A percentile compares a stretch with the other conserved stretches of the same genome.
These are phyloP conservation scores for Tylopilus felleus DNA, from an alignment of 768 basidiomycete genomes.

Conservation along the genomic window DNA sequence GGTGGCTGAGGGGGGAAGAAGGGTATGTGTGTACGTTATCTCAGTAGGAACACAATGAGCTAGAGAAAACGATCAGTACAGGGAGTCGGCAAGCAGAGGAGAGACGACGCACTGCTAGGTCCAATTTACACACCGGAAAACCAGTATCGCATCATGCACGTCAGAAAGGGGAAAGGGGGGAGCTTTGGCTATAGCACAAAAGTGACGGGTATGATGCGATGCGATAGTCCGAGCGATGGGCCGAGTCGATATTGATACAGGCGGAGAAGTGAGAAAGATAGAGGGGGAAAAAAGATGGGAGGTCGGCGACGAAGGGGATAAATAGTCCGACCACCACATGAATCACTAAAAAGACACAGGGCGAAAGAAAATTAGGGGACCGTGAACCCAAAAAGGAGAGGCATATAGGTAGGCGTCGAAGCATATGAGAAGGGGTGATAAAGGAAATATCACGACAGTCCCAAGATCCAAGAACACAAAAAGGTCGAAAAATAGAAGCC, in stretches of 20 bases:
- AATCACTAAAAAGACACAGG: conserved; percentile 29
- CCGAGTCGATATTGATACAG: conserved; percentile 35
- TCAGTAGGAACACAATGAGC: conserved; percentile 27
- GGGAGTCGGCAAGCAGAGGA: neutral
- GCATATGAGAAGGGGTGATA: conserved; percentile 15
- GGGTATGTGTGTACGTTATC: conserved; percentile 31
- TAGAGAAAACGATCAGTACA: conserved; percentile 12
- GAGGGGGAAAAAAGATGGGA: neutral
- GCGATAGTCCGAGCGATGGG: conserved; percentile 31
- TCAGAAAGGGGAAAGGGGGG: conserved; percentile 1
- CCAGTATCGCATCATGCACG: conserved; percentile 34
- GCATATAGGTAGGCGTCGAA: conserved; percentile 17
- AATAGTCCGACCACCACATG: conserved; percentile 18
- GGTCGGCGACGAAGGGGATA: conserved; percentile 12
- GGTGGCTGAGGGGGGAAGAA: neutral
- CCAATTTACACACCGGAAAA: conserved; percentile 30
- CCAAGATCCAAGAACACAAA: conserved; percentile 44
- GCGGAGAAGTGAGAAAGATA: neutral
- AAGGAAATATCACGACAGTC: conserved; percentile 28
- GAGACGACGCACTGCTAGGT: conserved; percentile 24
- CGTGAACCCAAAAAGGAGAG: conserved; percentile 20
- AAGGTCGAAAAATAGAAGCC: conserved; percentile 27
- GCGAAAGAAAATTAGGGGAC: conserved; percentile 18
- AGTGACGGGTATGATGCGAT: conserved; percentile 31
- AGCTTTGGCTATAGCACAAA: conserved; percentile 24